phyloP scores from a whole-genome alignment of 2,329 filamentous ascomycete species.

The Allantophomopsis cytisporea region DNA sequence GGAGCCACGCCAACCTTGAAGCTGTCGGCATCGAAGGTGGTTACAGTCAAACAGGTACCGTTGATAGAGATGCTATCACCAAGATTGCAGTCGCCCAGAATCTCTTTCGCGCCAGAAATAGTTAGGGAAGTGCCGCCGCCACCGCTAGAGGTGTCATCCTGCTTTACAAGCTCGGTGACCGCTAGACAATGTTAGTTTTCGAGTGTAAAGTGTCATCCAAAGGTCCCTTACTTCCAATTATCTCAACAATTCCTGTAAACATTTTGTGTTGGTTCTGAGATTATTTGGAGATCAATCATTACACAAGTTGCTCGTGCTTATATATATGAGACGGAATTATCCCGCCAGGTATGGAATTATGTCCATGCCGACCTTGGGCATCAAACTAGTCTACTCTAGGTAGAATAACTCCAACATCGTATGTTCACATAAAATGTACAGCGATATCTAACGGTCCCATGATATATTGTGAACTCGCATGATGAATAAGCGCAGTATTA shows the following conservation, averaged over 20 bases:
- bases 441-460: too few relatives aligned
- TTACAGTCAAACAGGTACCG: constrained; percentile 90
- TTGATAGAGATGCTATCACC: constrained; percentile 95
- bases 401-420: too few relatives aligned
- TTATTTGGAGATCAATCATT: too few relatives aligned
- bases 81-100: constrained; percentile 71
- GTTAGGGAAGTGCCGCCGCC: constrained; percentile 76
- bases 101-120: constrained; percentile 55
- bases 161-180: constrained; percentile 67
- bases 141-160: constrained; percentile 37
- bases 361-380: too few relatives aligned
- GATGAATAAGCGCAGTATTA: too few relatives aligned
- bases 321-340: too few relatives aligned
- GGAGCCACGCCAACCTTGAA: constrained; percentile 94
- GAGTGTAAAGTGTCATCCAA: constrained; percentile 8
- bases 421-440: too few relatives aligned
- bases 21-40: constrained; percentile 39
- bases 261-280: constrained; percentile 30
- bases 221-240: constrained; percentile 63
- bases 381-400: too few relatives aligned
- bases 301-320: too few relatives aligned
- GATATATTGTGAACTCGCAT: too few relatives aligned
- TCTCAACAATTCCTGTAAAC: constrained; percentile 94
- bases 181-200: constrained; percentile 33
- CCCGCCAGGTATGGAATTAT: too few relatives aligned